Percentiles rank a stretch among this genome's conserved stretches.
Conservation (phyloP, 2,329 filamentous ascomycete genomes). For the Sclerotinia borealis region DNA sequence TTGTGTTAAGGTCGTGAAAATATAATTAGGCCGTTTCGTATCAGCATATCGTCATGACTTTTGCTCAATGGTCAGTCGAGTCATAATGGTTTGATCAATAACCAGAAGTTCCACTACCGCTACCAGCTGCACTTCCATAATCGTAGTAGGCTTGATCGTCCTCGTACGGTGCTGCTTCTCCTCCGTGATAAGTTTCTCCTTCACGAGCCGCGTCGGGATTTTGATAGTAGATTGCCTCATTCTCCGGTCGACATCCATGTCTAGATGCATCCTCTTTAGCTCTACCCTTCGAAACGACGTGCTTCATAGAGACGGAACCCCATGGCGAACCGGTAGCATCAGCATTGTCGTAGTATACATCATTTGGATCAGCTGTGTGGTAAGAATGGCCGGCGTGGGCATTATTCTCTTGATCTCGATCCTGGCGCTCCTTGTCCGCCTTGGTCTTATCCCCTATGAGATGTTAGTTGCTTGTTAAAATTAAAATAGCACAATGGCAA, state of each 20-base stretch:
- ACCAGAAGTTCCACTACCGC: constrained; percentile 21
- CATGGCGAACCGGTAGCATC: constrained; percentile 63
- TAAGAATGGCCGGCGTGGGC: constrained; percentile 60
- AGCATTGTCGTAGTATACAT: constrained; percentile 44
- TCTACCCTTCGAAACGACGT: constrained; percentile 41
- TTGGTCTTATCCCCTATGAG: constrained; percentile 60
- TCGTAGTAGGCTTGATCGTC: constrained; percentile 28
- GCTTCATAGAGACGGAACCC: constrained; percentile 60
- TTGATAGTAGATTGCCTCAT: constrained; percentile 23
- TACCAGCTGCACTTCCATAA: constrained; percentile 29
- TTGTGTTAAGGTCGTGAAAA: neutral
- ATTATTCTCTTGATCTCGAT: constrained; percentile 58
- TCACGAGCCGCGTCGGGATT: constrained; percentile 18
- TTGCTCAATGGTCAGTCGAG: neutral
- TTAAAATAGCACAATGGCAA: constrained; percentile 14
- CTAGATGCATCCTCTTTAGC: constrained; percentile 39
- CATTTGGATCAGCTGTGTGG: constrained; percentile 50
- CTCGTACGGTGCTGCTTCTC: constrained; percentile 23
- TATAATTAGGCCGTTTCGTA: neutral
- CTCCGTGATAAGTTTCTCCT: constrained; percentile 26
- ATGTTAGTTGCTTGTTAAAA: constrained; percentile 9
- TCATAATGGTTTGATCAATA: neutral
- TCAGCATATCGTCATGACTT: neutral
- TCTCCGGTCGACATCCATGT: constrained; percentile 31
- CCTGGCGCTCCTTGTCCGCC: constrained; percentile 59